Conservation (phyloP, 176 grass and related monocot species). For the Thalia dealbata region DNA sequence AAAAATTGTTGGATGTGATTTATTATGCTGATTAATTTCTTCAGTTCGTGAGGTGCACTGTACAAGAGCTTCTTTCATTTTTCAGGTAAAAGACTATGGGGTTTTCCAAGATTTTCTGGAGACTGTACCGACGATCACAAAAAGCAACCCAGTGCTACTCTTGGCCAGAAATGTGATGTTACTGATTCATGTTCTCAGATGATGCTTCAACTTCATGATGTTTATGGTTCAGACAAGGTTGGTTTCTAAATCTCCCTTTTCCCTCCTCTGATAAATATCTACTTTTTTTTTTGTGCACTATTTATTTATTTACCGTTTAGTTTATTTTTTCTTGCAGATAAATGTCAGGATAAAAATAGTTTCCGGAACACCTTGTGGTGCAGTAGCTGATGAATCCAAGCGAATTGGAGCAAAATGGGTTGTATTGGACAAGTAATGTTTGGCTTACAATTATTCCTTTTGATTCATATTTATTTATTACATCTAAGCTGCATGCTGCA, state of each 20-base stretch:
- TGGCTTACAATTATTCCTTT: background rate
- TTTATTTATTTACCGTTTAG: background rate
- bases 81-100: slow-evolving; percentile 85
- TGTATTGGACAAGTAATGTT: slow-evolving; percentile 87
- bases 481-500: too few species aligned
- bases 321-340: slow-evolving; percentile 34
- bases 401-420: slow-evolving; percentile 88
- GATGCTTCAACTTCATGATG: slow-evolving; percentile 58
- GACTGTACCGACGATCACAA: slow-evolving; percentile 80
- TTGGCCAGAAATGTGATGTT: slow-evolving; percentile 69
- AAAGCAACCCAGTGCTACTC: slow-evolving; percentile 23
- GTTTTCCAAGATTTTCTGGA: slow-evolving; percentile 72
- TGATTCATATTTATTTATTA: background rate
- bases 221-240: slow-evolving; percentile 82
- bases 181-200: slow-evolving; percentile 66
- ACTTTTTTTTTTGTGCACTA: slow-evolving; percentile 8
- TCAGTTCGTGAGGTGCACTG: background rate
- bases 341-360: slow-evolving; percentile 82
- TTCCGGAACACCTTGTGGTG: slow-evolving; percentile 65
- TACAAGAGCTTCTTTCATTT: slow-evolving; percentile 5
- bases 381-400: slow-evolving; percentile 70
- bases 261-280: too few species aligned
- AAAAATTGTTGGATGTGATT: too few species aligned
- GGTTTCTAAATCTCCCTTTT: background rate
- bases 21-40: too few species aligned